Evolutionary conservation across 805 yeast species (phyloP), one percentile per base, ranked within the genome.

Genomic region (Candida insectalens): DNA sequence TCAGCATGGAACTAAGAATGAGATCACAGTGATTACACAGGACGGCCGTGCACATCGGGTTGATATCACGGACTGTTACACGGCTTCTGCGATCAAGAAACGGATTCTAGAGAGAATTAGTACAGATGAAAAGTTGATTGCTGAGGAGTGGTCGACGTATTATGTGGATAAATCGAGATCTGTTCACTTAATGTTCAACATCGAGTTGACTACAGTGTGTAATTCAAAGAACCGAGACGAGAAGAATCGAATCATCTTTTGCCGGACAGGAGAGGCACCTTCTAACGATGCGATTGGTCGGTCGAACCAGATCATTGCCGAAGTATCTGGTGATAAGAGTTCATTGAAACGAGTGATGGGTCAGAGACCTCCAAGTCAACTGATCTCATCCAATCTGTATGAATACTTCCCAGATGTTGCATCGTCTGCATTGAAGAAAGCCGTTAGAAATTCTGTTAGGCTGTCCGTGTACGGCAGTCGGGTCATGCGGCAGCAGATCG

Each of bases 341-440:
- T 33, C n/a, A 40, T 44, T 38, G 17, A 14, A 38, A 25, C 14
- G 62, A 36, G 69, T 83, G 38, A 78, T 79, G 55, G 94, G 94
- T 17, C 95, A 84, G 54, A 67, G 98, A 49, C 98, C 98, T 5
- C 88, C 97, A 1, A 78, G 92, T 39, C 94, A 85, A 50, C 69
- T 88, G 45, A 92, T 89, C 40, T 83, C 96, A 2, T 77, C 88
- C 2, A 85, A 89, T 49, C 62, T 89, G 42, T 79, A 87, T 2
- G 95, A 88, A 42, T 89, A 83, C 54, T 92, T 92, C 65, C 98
- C 98, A 0, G 80, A 77, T 26, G 77, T 94, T 0, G 77, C 74
- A 17, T 71, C 75, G 33, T 65, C 69, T 29, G 79, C 79, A 37
- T 66, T 92, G 41, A 81, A 81, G 40, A 77, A 79, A 36, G 88